Conservation (phyloP, 306 rosid species). For the Prunus campanulata region DNA sequence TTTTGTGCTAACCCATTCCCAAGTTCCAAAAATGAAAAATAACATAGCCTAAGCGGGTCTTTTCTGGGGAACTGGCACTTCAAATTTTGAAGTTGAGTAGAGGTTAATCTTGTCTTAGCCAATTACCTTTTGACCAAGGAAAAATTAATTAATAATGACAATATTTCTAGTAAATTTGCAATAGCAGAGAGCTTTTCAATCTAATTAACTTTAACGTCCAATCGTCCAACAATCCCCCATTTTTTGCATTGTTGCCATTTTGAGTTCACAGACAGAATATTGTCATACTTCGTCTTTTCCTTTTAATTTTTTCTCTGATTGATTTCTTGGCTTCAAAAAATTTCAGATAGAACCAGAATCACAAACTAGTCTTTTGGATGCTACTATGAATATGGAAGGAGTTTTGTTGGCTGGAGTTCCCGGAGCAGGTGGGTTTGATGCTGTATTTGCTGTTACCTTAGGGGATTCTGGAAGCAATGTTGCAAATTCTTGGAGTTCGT, state of each 20-base stretch:
- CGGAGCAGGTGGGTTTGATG: slow-evolving; percentile 99
- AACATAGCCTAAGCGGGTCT: no score
- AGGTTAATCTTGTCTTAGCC: no score
- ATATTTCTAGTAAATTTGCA: neutral
- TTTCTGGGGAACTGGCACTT: no score
- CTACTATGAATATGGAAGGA: slow-evolving; percentile 90
- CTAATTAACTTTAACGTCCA: neutral
- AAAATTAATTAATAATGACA: neutral
- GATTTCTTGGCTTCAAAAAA: slow-evolving; percentile 16
- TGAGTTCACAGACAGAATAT: neutral
- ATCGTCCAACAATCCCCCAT: neutral
- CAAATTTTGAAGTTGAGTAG: no score
- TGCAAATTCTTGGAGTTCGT: slow-evolving; percentile 53
- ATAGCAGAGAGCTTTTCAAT: neutral
- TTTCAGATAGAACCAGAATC: slow-evolving; percentile 90
- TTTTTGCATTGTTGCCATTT: neutral
- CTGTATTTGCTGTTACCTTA: slow-evolving; percentile 77
- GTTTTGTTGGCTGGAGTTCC: slow-evolving; percentile 96
- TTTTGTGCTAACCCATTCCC: no score
- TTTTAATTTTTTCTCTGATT: slow-evolving; percentile 7
- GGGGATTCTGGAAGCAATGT: slow-evolving; percentile 64
- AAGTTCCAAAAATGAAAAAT: no score
- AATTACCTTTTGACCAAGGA: no score
- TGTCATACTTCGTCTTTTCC: neutral
- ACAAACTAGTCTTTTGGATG: slow-evolving; percentile 78